Base-by-base conservation (phyloP, 2,329 filamentous ascomycete genomes). In the Colletotrichum navitas region DNA sequence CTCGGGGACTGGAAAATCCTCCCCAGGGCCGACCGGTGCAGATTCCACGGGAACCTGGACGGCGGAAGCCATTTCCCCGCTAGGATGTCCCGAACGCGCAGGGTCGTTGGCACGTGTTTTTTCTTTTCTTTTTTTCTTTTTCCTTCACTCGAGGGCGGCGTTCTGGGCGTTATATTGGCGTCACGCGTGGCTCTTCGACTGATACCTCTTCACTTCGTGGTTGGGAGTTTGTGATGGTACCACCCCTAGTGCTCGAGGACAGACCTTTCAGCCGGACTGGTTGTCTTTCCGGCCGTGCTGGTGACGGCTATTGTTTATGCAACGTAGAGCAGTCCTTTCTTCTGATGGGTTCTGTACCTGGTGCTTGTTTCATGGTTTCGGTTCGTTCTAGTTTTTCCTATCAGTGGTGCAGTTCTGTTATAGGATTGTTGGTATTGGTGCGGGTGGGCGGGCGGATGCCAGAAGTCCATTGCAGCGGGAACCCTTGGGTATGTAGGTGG, bases 101-200 rank as follows among this genome's bases (percentile, higher is more conserved):
- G 18, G 39, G 5, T 8, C 41, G 29, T 61, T 60, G 55, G 39
- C 60, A 34, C 32, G 39, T 49, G n/a, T 24, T 34, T 70, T 55
- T 41, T 56, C 3, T n/a, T n/a, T 47, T 12, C 2, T n/a, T n/a
- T 45, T n/a, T 7, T 43, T 21, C 1, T 47, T 55, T 49, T 64
- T 39, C 56, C 34, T 24, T 71, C 61, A 63, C 51, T 71, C 56
- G 61, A 72, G 45, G 68, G 71, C 71, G 73, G 73, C 73, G 73
- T 74, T 74, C 41, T 62, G 56, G 73, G 71, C 66, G 73, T 66
- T 64, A 39, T 61, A 51, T 65, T n/a, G 71, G 73, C 73, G 63
- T 68, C 73, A 34, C 43, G 49, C 71, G 71, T 68, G 67, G 55
- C 68, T 68, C 62, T 64, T 60, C 54, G 61, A 45, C 71, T 73